Percentiles rank a stretch among this genome's conserved stretches.
Evolutionary conservation across 352 stramenopile species (phyloP).

Genomic region (Lagenidium sp.): DNA sequence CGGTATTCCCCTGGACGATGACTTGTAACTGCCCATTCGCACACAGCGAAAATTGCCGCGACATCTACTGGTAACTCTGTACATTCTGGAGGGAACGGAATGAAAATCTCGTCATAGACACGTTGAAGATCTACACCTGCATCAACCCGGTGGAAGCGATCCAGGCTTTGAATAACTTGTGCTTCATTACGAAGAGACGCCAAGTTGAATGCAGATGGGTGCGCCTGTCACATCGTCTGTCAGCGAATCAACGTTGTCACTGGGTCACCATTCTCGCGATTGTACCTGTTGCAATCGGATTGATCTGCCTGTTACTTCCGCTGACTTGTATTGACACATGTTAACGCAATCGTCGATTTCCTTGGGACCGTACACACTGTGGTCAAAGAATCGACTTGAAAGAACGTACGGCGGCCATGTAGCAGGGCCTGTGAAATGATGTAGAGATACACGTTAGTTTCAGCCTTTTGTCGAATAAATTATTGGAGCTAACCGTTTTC

Average conservation of each 20-base stretch:
- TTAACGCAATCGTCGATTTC: constrained; percentile 46
- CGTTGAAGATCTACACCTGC: constrained; percentile 54
- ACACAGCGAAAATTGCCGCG: constrained; percentile 61
- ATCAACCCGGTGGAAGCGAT: constrained; percentile 74
- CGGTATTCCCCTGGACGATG: constrained; percentile 75
- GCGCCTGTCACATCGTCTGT: constrained; percentile 9
- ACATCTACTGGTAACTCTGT: constrained; percentile 57
- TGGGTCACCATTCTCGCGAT: too few species aligned
- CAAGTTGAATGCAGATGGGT: constrained; percentile 19
- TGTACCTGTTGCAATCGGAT: constrained; percentile 54
- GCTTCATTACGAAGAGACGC: constrained; percentile 60
- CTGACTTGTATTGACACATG: constrained; percentile 34
- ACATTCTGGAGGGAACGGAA: constrained; percentile 27
- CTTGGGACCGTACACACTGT: constrained; percentile 23
- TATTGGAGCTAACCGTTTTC: constrained; percentile 77
- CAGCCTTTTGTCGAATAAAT: too few species aligned
- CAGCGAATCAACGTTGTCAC: too few species aligned
- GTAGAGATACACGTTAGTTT: too few species aligned
- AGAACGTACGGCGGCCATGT: constrained; percentile 70
- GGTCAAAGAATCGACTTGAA: constrained; percentile 65
- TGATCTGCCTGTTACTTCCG: constrained; percentile 56
- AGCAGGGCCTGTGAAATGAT: constrained; percentile 37
- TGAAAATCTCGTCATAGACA: constrained; percentile 70
- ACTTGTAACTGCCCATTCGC: constrained; percentile 77
- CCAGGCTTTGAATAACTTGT: constrained; percentile 65